Percentiles rank a stretch among this genome's conserved stretches.
These are phyloP conservation scores for Colletotrichum endophyticum DNA, from an alignment of 2,329 filamentous ascomycete genomes.

Conservation along the genomic window DNA sequence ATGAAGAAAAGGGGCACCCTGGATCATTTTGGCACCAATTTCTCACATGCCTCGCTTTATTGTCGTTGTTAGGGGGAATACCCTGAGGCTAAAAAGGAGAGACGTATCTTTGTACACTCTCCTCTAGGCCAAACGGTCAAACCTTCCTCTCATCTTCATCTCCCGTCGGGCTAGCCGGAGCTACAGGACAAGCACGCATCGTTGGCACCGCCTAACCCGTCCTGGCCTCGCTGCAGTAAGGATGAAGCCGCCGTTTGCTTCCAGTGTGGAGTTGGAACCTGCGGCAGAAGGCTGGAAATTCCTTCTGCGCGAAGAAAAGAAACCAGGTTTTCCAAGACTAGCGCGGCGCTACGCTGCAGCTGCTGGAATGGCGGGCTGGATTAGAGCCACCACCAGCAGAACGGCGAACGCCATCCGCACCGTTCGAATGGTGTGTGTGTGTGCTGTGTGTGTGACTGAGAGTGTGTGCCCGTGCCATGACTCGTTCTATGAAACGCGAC, in stretches of 20 bases:
- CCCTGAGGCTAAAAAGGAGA: neutral
- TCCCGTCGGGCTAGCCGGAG: neutral
- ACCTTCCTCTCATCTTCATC: neutral
- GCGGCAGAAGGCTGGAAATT: conserved; percentile 1
- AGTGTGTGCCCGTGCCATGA: neutral
- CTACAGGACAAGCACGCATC: neutral
- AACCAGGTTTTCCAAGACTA: neutral
- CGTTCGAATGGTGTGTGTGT: neutral
- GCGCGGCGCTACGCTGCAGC: neutral
- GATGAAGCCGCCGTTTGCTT: conserved; percentile 10
- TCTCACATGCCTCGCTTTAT: neutral
- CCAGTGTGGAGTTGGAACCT: neutral
- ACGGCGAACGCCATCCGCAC: conserved; percentile 5
- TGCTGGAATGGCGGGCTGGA: neutral
- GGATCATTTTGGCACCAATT: neutral
- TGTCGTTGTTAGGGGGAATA: neutral
- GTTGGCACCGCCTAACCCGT: neutral
- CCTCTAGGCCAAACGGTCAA: neutral
- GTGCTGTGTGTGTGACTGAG: neutral
- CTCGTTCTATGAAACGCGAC: conserved; percentile 17
- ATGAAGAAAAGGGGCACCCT: neutral
- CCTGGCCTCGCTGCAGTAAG: neutral
- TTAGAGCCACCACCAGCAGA: neutral
- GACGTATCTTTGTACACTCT: neutral
- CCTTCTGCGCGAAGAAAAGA: neutral